Base-by-base conservation (phyloP, 2,329 filamentous ascomycete species). In the Metarhizium brunneum region DNA sequence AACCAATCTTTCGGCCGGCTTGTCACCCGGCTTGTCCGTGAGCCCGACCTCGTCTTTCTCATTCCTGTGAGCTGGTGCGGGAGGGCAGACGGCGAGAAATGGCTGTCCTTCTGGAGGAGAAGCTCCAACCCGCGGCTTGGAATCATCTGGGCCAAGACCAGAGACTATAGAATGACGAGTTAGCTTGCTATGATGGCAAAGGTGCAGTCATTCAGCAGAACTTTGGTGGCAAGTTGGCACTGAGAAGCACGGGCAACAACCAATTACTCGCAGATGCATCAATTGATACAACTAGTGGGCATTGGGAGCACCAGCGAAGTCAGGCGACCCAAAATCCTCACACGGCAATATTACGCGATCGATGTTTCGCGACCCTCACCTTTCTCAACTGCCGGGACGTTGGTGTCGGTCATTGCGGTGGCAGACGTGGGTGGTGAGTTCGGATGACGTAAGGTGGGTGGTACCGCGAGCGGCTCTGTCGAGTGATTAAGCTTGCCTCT, bases 371-470 rank as follows among this genome's bases (percentile, higher is more conserved):
- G 56, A 52, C 55, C 52, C 56, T 58, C 67, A 71, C 68, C 68
- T 71, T 68, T 69, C 62, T 67, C 67, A 62, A 69, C 63, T 59
- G 68, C 67, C 60, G 65, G 64, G 54, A 66, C 63, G 58, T 65
- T 65, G 60, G 62, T 65, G 66, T 70, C 66, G 56, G 68, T 63
- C 68, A 71, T 71, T 63, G 54, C 58, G 57, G 50, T 59, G 66
- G 65, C 35, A 35, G 47, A 35, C 20, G 1, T 18, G 50, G 42
- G 14, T 47, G 35, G 53, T 51, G 11, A 52, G 47, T 42, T 35
- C 14, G 49, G 57, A 61, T 61, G 60, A 60, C 60, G 60, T 61
- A 59, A 59, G 52, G 45, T 30, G 45, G 20, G 45, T 20, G 6
- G n/a, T 20, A 48, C 36, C 18, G 38, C 49, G 25, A 52, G 36